A percentile compares a stretch with the other conserved stretches of the same genome.
These are phyloP conservation scores for Camellia lanceoleosa DNA, from an alignment of 148 eudicot genomes.

Conservation along the genomic window DNA sequence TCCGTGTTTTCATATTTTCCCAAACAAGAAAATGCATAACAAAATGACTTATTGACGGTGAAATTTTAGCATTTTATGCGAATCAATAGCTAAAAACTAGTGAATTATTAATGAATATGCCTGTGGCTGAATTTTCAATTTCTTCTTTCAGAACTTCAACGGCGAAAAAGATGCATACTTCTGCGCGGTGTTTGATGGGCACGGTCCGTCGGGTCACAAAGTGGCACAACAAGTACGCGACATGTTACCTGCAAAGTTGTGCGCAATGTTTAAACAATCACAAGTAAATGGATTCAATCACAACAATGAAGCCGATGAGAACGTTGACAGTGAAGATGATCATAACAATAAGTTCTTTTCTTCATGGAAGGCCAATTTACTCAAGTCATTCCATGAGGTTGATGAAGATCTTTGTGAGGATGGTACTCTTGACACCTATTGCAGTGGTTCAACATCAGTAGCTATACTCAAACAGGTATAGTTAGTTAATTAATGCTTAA, in stretches of 20 bases:
- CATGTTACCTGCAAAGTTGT: conserved; percentile 54
- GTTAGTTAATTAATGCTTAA: neutral
- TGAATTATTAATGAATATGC: neutral
- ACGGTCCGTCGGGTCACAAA: conserved; percentile 81
- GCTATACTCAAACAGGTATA: conserved; percentile 70
- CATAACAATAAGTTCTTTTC: conserved; percentile 25
- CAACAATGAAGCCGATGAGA: neutral
- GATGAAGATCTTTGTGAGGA: conserved; percentile 62
- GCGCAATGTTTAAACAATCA: conserved; percentile 28
- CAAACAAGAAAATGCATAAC: neutral
- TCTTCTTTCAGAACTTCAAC: conserved; percentile 48
- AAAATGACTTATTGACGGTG: neutral
- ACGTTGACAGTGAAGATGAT: conserved; percentile 16
- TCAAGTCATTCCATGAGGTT: conserved; percentile 52
- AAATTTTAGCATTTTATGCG: neutral
- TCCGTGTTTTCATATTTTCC: neutral
- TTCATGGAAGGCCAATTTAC: conserved; percentile 44
- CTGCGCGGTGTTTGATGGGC: conserved; percentile 89
- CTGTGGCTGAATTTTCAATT: neutral
- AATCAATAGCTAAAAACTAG: neutral
- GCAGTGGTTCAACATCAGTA: conserved; percentile 79
- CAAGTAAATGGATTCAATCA: conserved; percentile 15
- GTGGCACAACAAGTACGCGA: conserved; percentile 65
- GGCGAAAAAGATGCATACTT: conserved; percentile 65
- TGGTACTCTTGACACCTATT: conserved; percentile 63